Percentiles rank a stretch among this genome's conserved stretches.
Evolutionary conservation across 768 basidiomycete genomes (phyloP).

Genomic region (Leccinum boreale): DNA sequence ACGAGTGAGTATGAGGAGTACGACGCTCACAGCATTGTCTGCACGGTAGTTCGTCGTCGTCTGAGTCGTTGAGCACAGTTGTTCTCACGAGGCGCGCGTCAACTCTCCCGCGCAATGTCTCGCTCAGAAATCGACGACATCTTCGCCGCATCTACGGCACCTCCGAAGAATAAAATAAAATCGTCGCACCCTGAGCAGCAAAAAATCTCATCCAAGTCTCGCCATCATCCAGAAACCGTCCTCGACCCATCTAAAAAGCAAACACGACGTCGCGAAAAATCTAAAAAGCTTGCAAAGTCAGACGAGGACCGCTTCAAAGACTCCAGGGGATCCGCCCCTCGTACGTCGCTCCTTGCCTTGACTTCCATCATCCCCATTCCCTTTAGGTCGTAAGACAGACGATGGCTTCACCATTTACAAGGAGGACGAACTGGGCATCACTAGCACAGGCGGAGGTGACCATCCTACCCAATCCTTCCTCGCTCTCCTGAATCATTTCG

Average conservation of each 20-base stretch:
- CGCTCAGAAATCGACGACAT: conserved; percentile 86
- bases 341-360: conserved; percentile 42
- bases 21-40: conserved; percentile 33
- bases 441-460: conserved; percentile 69
- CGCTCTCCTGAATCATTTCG: conserved; percentile 20
- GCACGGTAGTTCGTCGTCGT: conserved; percentile 13
- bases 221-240: conserved; percentile 50
- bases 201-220: conserved; percentile 1
- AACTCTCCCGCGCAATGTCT: conserved; percentile 31
- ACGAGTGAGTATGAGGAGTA: not conserved
- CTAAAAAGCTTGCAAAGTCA: conserved; percentile 19
- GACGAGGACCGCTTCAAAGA: conserved; percentile 60
- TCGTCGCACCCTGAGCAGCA: not conserved
- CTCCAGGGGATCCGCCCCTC: conserved; percentile 68
- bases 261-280: conserved; percentile 26
- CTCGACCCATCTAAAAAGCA: conserved; percentile 54
- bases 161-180: conserved; percentile 42
- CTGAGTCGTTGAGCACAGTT: conserved; percentile 6
- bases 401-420: conserved; percentile 81
- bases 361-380: conserved; percentile 11
- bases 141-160: conserved; percentile 52
- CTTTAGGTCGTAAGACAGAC: conserved; percentile 67
- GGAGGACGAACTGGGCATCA: conserved; percentile 77
- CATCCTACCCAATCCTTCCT: conserved; percentile 2
- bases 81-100: conserved; percentile 14